Conservation (phyloP, 148 eudicot species). For the Persicaria maculosa region DNA sequence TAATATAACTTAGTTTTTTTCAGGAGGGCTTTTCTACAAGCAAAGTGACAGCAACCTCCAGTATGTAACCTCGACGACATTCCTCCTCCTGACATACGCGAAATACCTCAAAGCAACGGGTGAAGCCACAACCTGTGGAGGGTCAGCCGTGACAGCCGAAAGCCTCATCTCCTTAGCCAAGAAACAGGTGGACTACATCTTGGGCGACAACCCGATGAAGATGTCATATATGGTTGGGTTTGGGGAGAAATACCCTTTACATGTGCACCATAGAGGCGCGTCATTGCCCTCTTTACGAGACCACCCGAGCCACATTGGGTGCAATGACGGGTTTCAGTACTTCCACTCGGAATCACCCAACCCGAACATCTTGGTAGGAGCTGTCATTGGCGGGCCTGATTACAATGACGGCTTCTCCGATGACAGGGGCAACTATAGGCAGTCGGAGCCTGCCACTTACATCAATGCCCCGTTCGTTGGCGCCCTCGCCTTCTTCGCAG, state of each 20-base stretch:
- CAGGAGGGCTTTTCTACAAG: slow-evolving; percentile 78
- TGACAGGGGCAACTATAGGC: slow-evolving; percentile 59
- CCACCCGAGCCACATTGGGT: slow-evolving; percentile 46
- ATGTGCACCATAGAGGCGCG: slow-evolving; percentile 75
- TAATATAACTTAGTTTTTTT: not conserved
- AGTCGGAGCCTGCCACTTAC: slow-evolving; percentile 84
- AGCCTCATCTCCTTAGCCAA: slow-evolving; percentile 46
- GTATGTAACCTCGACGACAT: slow-evolving; percentile 64
- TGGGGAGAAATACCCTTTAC: slow-evolving; percentile 54
- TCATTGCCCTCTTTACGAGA: slow-evolving; percentile 56
- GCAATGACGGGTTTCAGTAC: slow-evolving; percentile 63
- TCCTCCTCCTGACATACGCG: slow-evolving; percentile 67
- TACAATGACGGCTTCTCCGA: slow-evolving; percentile 44
- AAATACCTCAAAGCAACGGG: slow-evolving; percentile 47
- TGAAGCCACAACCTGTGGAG: slow-evolving; percentile 39
- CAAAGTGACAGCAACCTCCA: slow-evolving; percentile 82
- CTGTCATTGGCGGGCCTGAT: slow-evolving; percentile 80
- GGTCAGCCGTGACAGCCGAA: slow-evolving; percentile 37
- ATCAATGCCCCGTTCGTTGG: slow-evolving; percentile 89
- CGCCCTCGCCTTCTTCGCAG: slow-evolving; percentile 64
- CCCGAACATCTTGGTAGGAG: slow-evolving; percentile 70
- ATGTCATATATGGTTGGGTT: slow-evolving; percentile 91
- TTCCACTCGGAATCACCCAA: slow-evolving; percentile 52
- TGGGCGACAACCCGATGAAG: slow-evolving; percentile 63
- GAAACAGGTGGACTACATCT: slow-evolving; percentile 69